Conservation (phyloP, 768 basidiomycete species). For the Phanerochaete sordida region DNA sequence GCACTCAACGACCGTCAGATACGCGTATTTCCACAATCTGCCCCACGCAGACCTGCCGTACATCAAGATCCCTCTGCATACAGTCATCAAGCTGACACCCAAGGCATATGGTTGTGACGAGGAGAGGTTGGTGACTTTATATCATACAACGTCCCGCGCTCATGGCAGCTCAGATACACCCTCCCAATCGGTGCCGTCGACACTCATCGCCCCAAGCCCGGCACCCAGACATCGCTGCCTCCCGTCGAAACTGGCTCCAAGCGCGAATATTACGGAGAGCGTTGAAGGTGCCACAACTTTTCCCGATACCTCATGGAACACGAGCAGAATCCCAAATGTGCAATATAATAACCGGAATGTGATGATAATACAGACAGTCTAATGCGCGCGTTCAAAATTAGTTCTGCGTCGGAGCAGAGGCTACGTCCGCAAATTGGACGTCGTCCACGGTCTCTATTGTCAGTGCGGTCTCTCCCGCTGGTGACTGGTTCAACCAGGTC, state of each 20-base stretch:
- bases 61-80: slow-evolving; percentile 96
- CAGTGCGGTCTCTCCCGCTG: slow-evolving; percentile 17
- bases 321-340: not conserved
- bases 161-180: slow-evolving; percentile 54
- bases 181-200: slow-evolving; percentile 92
- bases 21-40: slow-evolving; percentile 94
- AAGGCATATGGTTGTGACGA: slow-evolving; percentile 99
- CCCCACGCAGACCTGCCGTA: slow-evolving; percentile 94
- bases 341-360: not conserved
- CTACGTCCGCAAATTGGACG: slow-evolving; percentile 36
- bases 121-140: slow-evolving; percentile 57
- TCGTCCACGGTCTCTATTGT: slow-evolving; percentile 31
- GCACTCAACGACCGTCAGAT: slow-evolving; percentile 43
- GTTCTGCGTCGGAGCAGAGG: not conserved
- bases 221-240: slow-evolving; percentile 15
- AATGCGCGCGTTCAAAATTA: not conserved
- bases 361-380: not conserved
- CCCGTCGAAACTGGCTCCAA: slow-evolving; percentile 4
- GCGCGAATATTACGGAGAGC: slow-evolving; percentile 32
- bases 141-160: not conserved
- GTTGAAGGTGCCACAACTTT: not conserved
- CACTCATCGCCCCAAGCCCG: slow-evolving; percentile 74
- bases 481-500: slow-evolving; percentile 43
- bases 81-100: slow-evolving; percentile 96
- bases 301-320: not conserved